Conservation (phyloP, 2,329 filamentous ascomycete species). For the Alternaria sp. region DNA sequence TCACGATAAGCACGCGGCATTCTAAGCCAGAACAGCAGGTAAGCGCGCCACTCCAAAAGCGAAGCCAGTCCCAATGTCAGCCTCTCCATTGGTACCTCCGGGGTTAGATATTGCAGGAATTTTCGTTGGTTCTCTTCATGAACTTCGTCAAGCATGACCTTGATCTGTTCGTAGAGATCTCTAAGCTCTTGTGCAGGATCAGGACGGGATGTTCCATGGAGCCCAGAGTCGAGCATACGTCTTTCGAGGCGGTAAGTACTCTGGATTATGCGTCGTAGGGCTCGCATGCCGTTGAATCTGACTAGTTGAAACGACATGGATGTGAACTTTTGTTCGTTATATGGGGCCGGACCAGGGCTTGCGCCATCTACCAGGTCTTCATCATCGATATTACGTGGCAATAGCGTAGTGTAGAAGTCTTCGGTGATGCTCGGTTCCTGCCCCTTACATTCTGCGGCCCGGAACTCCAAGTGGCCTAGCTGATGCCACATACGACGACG, state of each 20-base stretch:
- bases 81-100: conserved; percentile 44
- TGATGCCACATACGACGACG: conserved; percentile 51
- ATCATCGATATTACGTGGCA: conserved; percentile 52
- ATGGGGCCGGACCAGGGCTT: conserved; percentile 40
- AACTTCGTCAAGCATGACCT: conserved; percentile 48
- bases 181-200: conserved; percentile 47
- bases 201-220: conserved; percentile 44
- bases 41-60: conserved; percentile 50
- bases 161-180: conserved; percentile 48
- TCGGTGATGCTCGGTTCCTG: conserved; percentile 50
- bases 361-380: conserved; percentile 50
- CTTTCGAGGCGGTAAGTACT: conserved; percentile 51
- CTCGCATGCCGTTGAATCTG: conserved; percentile 46
- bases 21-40: conserved; percentile 51
- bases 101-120: conserved; percentile 43
- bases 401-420: conserved; percentile 50
- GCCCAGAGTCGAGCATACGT: conserved; percentile 46
- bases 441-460: conserved; percentile 51
- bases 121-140: conserved; percentile 46
- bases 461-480: conserved; percentile 50
- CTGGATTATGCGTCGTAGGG: conserved; percentile 48
- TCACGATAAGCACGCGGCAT: conserved; percentile 51
- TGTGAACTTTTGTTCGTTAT: conserved; percentile 46
- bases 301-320: conserved; percentile 49
- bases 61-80: conserved; percentile 43